Evolutionary conservation across 176 grass and related monocot species (phyloP).

Genomic region (Lolium rigidum): DNA sequence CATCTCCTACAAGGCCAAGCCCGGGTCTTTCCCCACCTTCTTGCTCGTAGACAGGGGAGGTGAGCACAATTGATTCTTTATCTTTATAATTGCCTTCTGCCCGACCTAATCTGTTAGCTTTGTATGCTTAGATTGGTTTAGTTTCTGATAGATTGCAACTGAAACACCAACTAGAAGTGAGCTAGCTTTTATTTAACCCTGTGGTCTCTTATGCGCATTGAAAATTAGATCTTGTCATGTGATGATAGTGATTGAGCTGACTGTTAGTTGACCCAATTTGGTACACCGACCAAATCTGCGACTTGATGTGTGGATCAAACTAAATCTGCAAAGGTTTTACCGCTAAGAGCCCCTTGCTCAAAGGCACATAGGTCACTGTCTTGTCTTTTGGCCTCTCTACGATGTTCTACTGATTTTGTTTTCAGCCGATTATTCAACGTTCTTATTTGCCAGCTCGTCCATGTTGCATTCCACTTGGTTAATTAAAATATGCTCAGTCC

Average conservation of each 20-base stretch:
- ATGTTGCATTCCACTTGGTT: neutral
- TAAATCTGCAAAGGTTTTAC: neutral
- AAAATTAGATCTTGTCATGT: slow-evolving; percentile 35
- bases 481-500: neutral
- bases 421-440: slow-evolving; percentile 3
- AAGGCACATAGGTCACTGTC: slow-evolving; percentile 18
- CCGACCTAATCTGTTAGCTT: neutral
- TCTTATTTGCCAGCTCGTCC: slow-evolving; percentile 18
- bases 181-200: neutral
- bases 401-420: neutral
- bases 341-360: neutral
- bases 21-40: slow-evolving; percentile 80
- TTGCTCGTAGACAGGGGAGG: slow-evolving; percentile 89
- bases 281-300: neutral
- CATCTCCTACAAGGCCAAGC: slow-evolving; percentile 85
- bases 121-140: neutral
- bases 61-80: slow-evolving; percentile 43
- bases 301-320: neutral
- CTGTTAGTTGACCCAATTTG: slow-evolving; percentile 27
- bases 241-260: slow-evolving; percentile 20
- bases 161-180: neutral
- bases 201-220: neutral
- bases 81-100: no score
- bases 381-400: neutral
- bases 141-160: neutral